Percentiles rank a stretch among this genome's conserved stretches.
Evolutionary conservation across 2,329 filamentous ascomycete genomes (phyloP).

Genomic region (Rachicladosporium sp.): DNA sequence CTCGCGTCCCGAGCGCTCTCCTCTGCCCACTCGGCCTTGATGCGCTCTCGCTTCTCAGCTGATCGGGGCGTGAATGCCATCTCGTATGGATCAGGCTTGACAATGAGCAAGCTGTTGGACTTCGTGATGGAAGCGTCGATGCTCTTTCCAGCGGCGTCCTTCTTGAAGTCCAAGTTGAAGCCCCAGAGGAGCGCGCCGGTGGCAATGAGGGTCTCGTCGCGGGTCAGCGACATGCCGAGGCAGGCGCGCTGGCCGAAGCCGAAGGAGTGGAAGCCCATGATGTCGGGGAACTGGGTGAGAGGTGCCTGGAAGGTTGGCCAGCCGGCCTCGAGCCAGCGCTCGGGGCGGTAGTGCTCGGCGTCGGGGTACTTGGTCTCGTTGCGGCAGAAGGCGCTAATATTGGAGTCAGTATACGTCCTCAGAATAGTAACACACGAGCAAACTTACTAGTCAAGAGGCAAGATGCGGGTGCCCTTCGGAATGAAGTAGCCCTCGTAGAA

Average conservation of each 20-base stretch:
- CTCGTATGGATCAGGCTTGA: slow-evolving; percentile 44
- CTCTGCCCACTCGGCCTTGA: slow-evolving; percentile 27
- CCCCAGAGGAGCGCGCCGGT: slow-evolving; percentile 39
- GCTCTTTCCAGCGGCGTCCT: slow-evolving; percentile 11
- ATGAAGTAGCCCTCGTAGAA: slow-evolving; percentile 43
- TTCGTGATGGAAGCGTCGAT: slow-evolving; percentile 33
- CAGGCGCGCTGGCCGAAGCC: slow-evolving; percentile 53
- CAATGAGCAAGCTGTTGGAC: slow-evolving; percentile 44
- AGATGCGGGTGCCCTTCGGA: slow-evolving; percentile 39
- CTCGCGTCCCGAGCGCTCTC: slow-evolving; percentile 26
- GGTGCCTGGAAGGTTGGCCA: slow-evolving; percentile 56
- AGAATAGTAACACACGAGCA: no score
- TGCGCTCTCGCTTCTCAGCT: slow-evolving; percentile 27
- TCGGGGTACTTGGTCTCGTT: slow-evolving; percentile 49
- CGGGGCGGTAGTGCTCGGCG: slow-evolving; percentile 49
- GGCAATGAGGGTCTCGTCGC: slow-evolving; percentile 45
- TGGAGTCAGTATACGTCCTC: no score
- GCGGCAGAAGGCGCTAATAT: slow-evolving; percentile 42
- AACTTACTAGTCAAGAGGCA: slow-evolving; percentile 39
- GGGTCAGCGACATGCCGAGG: slow-evolving; percentile 49
- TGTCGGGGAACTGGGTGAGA: slow-evolving; percentile 49
- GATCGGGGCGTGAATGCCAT: slow-evolving; percentile 43
- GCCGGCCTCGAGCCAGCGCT: slow-evolving; percentile 49
- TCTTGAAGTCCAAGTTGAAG: slow-evolving; percentile 38
- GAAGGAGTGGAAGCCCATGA: slow-evolving; percentile 53